Percentiles rank a stretch among this genome's conserved stretches.
Conservation (phyloP, 805 yeast species). For the Kregervanrija pseudodelftensis region DNA sequence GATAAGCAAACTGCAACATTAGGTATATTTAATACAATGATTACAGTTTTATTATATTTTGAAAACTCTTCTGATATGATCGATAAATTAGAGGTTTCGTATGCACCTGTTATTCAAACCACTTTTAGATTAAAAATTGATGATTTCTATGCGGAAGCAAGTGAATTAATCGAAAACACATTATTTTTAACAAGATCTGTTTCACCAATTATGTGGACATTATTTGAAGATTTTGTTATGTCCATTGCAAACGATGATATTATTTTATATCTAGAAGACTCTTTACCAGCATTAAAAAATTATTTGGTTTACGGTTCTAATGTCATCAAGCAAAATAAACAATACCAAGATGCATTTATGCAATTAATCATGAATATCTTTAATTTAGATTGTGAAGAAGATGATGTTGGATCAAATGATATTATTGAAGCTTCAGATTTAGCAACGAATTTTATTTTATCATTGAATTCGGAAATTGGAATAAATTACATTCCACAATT, state of each 20-base stretch:
- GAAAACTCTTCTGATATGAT: slow-evolving; percentile 75
- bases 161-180: slow-evolving; percentile 73
- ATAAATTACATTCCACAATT: slow-evolving; percentile 39
- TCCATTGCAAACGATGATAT: slow-evolving; percentile 40
- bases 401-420: slow-evolving; percentile 50
- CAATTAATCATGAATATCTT: slow-evolving; percentile 41
- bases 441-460: slow-evolving; percentile 55
- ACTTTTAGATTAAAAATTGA: slow-evolving; percentile 61
- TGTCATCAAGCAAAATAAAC: slow-evolving; percentile 39
- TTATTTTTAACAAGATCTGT: slow-evolving; percentile 56
- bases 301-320: slow-evolving; percentile 53
- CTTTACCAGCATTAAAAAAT: slow-evolving; percentile 66
- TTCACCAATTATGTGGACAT: slow-evolving; percentile 69
- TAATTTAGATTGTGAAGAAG: slow-evolving; percentile 22
- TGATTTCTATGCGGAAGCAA: slow-evolving; percentile 76
- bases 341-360: slow-evolving; percentile 41
- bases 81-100: slow-evolving; percentile 60
- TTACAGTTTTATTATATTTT: slow-evolving; percentile 79
- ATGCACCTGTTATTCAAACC: slow-evolving; percentile 64
- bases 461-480: slow-evolving; percentile 41
- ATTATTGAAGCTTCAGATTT: slow-evolving; percentile 52
- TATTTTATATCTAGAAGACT: slow-evolving; percentile 65
- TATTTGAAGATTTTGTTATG: slow-evolving; percentile 45
- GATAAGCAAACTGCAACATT: slow-evolving; percentile 83
- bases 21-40: slow-evolving; percentile 80